Conservation (phyloP, 306 rosid genomes). For the Comarum palustre region DNA sequence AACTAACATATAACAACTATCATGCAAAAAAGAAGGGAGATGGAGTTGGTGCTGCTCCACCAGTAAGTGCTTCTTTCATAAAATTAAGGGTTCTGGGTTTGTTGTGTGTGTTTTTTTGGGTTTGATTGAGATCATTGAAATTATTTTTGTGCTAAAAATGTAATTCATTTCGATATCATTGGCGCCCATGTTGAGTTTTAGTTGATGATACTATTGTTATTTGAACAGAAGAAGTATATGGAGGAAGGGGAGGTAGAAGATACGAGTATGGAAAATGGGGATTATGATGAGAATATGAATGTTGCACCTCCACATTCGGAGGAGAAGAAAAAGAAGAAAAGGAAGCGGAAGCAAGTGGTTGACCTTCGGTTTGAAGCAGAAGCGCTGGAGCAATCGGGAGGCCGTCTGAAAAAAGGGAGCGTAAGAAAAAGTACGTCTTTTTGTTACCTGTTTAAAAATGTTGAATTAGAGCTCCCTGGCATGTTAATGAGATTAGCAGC, state of each 20-base stretch:
- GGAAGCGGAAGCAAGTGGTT: conserved; percentile 66
- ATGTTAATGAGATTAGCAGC: background rate
- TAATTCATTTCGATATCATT: background rate
- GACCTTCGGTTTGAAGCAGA: conserved; percentile 70
- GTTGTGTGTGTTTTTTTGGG: background rate
- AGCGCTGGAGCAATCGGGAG: conserved; percentile 36
- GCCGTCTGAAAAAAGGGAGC: conserved; percentile 54
- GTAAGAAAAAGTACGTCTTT: conserved; percentile 65
- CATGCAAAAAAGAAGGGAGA: conserved; percentile 30
- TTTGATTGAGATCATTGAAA: background rate
- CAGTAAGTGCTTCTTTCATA: conserved; percentile 22
- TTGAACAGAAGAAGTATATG: conserved; percentile 34
- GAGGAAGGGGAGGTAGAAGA: conserved; percentile 26
- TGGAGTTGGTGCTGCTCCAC: conserved; percentile 22
- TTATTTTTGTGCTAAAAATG: background rate
- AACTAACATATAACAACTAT: no score
- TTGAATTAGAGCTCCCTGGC: background rate
- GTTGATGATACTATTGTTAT: conserved; percentile 8
- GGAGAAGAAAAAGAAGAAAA: conserved; percentile 70
- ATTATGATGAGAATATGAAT: conserved; percentile 23
- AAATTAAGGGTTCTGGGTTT: background rate
- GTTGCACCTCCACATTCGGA: conserved; percentile 29
- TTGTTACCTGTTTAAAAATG: background rate
- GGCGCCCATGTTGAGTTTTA: background rate
- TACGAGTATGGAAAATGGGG: conserved; percentile 29